Percentiles rank a stretch among this genome's conserved stretches.
Conservation (phyloP, 1,284 basidiomycete species). For the Malassezia slooffiae region DNA sequence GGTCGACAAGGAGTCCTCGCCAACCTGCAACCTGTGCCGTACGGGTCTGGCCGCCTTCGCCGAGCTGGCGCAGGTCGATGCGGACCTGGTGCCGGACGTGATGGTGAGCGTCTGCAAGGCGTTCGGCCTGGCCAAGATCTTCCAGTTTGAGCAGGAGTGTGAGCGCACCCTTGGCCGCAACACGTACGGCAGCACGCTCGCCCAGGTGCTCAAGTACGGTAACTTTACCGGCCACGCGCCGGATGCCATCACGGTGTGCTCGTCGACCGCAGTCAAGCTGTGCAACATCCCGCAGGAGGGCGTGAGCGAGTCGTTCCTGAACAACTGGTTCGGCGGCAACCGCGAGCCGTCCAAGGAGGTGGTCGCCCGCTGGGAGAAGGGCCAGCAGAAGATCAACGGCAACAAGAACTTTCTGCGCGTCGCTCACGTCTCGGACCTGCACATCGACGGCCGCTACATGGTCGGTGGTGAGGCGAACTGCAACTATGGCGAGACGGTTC, state of each 20-base stretch:
- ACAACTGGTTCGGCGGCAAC: slow-evolving; percentile 34
- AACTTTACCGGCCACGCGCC: slow-evolving; percentile 25
- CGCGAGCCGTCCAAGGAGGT: slow-evolving; percentile 13
- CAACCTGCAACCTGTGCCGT: slow-evolving; percentile 56
- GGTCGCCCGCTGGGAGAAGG: slow-evolving; percentile 9
- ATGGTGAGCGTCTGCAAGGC: slow-evolving; percentile 57
- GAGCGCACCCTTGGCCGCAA: slow-evolving; percentile 52
- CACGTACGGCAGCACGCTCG: slow-evolving; percentile 28
- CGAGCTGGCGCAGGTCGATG: slow-evolving; percentile 58
- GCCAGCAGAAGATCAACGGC: not conserved
- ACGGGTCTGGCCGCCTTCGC: slow-evolving; percentile 58
- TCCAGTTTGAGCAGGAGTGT: slow-evolving; percentile 48
- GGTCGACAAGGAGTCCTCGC: slow-evolving; percentile 44
- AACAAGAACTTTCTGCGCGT: slow-evolving; percentile 54
- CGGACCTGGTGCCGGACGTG: slow-evolving; percentile 56
- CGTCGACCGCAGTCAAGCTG: slow-evolving; percentile 19
- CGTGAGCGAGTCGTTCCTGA: slow-evolving; percentile 24
- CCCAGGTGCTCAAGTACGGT: slow-evolving; percentile 37
- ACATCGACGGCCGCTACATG: slow-evolving; percentile 66
- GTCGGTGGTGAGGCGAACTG: slow-evolving; percentile 66
- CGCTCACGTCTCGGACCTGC: slow-evolving; percentile 65
- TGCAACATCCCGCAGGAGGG: slow-evolving; percentile 14
- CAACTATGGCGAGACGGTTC: slow-evolving; percentile 50
- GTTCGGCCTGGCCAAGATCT: slow-evolving; percentile 44
- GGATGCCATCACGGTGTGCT: slow-evolving; percentile 40